These are phyloP conservation scores for Coffea humblotiana DNA, from an alignment of 305 asterid species.

Conservation along the genomic window DNA sequence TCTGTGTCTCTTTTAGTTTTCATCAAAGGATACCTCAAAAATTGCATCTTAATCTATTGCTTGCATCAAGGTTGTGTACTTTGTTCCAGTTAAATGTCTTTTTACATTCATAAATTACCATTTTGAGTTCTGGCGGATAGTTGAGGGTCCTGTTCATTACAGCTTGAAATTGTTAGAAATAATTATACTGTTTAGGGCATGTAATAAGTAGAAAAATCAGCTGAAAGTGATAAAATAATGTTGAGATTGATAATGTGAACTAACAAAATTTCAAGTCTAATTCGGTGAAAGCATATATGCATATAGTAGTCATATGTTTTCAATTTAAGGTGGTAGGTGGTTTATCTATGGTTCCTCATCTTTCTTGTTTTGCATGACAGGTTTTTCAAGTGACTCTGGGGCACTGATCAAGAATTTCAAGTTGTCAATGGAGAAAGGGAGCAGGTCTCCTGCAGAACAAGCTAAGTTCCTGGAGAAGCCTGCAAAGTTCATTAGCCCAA, in stretches of 20 bases:
- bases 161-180: not conserved
- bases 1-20: not conserved
- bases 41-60: not conserved
- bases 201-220: not conserved
- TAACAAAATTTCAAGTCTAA: not conserved
- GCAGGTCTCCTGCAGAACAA: conserved; percentile 39
- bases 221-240: not conserved
- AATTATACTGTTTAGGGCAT: not conserved
- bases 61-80: not conserved
- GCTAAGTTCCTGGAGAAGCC: conserved; percentile 65
- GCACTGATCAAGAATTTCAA: conserved; percentile 44
- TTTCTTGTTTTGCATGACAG: conserved; percentile 20
- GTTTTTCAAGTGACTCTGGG: conserved; percentile 33
- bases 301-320: not conserved
- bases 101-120: not conserved
- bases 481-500: conserved; percentile 61
- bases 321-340: not conserved
- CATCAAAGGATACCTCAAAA: not conserved
- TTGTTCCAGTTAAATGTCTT: not conserved
- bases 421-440: conserved; percentile 39
- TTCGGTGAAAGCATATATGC: not conserved
- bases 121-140: not conserved
- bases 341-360: not conserved
- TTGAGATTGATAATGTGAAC: not conserved
- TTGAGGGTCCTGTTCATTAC: not conserved